Conservation (phyloP, 2,329 filamentous ascomycete genomes). For the Ceratocystis papillata region DNA sequence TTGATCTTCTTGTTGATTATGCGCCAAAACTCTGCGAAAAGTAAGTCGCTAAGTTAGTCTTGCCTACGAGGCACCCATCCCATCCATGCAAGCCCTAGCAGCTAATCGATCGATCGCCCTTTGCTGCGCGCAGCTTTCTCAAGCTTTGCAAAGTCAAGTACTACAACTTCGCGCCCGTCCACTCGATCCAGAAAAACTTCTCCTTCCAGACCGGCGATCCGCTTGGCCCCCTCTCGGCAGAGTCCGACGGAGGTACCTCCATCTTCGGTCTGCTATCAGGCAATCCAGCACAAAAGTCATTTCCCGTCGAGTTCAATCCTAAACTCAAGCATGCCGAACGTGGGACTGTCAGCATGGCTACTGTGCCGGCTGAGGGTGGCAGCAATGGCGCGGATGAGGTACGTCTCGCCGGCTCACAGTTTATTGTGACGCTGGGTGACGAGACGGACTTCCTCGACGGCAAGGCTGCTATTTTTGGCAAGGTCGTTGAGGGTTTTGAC, state of each 20-base stretch:
- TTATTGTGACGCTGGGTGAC: slow-evolving; percentile 82
- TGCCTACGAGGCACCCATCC: slow-evolving; percentile 12
- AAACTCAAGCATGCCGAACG: slow-evolving; percentile 82
- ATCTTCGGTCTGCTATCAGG: slow-evolving; percentile 78
- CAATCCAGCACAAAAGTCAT: slow-evolving; percentile 58
- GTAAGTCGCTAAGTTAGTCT: slow-evolving; percentile 46
- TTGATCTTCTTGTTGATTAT: slow-evolving; percentile 81
- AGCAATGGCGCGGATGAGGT: slow-evolving; percentile 64
- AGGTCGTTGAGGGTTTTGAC: slow-evolving; percentile 93
- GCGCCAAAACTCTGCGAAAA: slow-evolving; percentile 91
- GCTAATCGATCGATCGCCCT: slow-evolving; percentile 27
- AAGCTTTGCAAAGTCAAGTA: slow-evolving; percentile 99
- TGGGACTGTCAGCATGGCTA: slow-evolving; percentile 97
- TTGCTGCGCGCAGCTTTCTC: slow-evolving; percentile 63
- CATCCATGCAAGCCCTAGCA: background rate
- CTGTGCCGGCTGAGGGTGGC: slow-evolving; percentile 61
- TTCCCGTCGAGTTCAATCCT: slow-evolving; percentile 71
- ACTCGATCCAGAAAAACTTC: slow-evolving; percentile 88
- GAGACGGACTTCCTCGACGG: slow-evolving; percentile 84
- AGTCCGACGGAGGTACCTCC: slow-evolving; percentile 84
- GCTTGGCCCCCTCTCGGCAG: slow-evolving; percentile 68
- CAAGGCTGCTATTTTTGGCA: slow-evolving; percentile 89
- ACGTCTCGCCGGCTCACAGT: slow-evolving; percentile 78
- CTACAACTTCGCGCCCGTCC: slow-evolving; percentile 92
- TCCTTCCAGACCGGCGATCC: slow-evolving; percentile 95